phyloP scores from a whole-genome alignment of 148 eudicot species.

The Rheum nobile region DNA sequence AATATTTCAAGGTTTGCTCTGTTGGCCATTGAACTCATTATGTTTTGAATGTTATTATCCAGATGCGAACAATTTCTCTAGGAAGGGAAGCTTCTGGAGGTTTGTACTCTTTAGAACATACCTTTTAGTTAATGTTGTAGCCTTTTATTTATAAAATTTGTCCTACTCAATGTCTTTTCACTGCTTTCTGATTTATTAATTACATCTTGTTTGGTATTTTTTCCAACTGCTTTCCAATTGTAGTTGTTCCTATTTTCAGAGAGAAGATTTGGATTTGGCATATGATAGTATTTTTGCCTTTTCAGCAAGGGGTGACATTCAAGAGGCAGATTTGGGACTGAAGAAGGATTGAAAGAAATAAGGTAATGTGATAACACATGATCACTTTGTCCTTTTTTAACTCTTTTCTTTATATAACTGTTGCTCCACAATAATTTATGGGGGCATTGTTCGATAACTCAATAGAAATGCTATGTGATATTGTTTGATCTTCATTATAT shows the following conservation, averaged over 20 bases:
- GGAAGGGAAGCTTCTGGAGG: slow-evolving; percentile 69
- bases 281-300: slow-evolving; percentile 94
- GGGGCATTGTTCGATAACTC: background rate
- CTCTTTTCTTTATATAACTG: background rate
- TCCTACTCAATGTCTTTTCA: background rate
- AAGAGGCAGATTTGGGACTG: slow-evolving; percentile 94
- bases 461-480: background rate
- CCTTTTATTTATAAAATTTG: background rate
- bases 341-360: slow-evolving; percentile 93
- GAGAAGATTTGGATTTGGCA: slow-evolving; percentile 92
- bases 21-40: background rate
- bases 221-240: background rate
- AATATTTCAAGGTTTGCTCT: background rate
- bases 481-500: background rate
- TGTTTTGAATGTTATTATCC: slow-evolving; percentile 9
- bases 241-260: slow-evolving; percentile 26
- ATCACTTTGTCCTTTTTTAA: slow-evolving; percentile 1
- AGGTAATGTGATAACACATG: slow-evolving; percentile 27
- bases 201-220: background rate
- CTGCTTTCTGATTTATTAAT: background rate
- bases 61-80: slow-evolving; percentile 66
- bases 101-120: slow-evolving; percentile 12
- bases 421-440: background rate
- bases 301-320: slow-evolving; percentile 86
- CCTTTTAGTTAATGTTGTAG: background rate